Evolutionary conservation across 208 protist genomes (phyloP), one percentile per base, ranked within the genome.

Genomic region (Leishmania braziliensis): DNA sequence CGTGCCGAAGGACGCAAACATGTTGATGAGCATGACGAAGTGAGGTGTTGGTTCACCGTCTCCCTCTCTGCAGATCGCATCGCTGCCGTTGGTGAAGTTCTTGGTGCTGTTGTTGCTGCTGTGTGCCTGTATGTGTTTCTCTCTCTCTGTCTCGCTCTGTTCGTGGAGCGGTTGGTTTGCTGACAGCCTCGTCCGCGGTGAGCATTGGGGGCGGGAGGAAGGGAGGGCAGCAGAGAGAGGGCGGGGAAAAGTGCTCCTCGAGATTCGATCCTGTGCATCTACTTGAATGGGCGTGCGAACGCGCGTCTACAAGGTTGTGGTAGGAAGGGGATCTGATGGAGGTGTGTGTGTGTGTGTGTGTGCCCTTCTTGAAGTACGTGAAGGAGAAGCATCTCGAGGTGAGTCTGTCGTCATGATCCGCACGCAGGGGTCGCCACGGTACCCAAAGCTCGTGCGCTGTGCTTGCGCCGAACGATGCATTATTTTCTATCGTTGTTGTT

Each of bases 21-120:
- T 95, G 91, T 84, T 98, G 48, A 79, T 98, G 81, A 92, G 86
- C 84, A 86, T 93, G 85, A 43, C 85, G 39, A 54, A 51, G 80
- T 82, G 69, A 81, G 33, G 36, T 4, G 33, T 1, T 23, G 8
- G 26, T 18, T 23, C 39, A 23, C 36, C 48, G 39, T 4, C 8
- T 18, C 10, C 2, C 36, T n/a, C 39, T n/a, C 26, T 71, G 39
- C 20, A 48, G 16, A 18, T 39, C 48, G 29, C 5, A 60, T 58
- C 72, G 8, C 18, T 53, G 71, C n/a, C 29, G 39, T 48, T n/a
- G 71, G 48, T 75, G 6, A 54, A 9, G 18, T 43, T 26, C 39
- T 43, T 29, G 23, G n/a, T 39, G 50, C 14, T 46, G 48, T 56
- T 33, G 36, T 43, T 23, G 51, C 62, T 33, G 20, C 68, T 46